Conservation (phyloP, 225 moss, liverwort and hornwort species). For the Pseudisothecium myosuroides region DNA sequence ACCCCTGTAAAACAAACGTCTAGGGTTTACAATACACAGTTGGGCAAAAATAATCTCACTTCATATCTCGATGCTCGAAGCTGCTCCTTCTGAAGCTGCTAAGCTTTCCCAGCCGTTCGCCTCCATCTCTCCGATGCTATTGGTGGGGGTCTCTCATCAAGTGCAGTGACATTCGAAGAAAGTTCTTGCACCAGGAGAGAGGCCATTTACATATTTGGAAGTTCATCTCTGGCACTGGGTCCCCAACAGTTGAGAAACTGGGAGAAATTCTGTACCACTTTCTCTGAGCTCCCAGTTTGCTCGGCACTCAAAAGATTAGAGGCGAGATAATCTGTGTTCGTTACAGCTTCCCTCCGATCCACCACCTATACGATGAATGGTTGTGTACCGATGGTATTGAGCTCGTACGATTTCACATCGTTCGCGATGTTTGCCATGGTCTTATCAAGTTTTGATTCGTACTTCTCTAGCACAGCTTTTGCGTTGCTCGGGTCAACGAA, state of each 20-base stretch:
- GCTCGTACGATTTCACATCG: constrained; percentile 11
- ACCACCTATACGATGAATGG: constrained; percentile 5
- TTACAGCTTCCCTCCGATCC: neutral
- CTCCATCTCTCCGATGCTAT: neutral
- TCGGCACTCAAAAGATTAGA: neutral
- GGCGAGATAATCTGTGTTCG: neutral
- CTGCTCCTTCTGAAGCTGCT: neutral
- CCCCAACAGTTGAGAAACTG: neutral
- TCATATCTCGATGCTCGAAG: neutral
- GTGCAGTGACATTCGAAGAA: neutral
- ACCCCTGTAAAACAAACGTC: neutral
- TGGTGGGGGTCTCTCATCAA: neutral
- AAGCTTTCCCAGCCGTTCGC: neutral
- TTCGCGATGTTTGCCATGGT: constrained; percentile 5
- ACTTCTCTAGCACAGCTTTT: neutral
- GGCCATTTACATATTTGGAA: neutral
- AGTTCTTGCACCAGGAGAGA: neutral
- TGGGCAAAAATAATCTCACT: neutral
- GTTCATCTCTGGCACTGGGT: neutral
- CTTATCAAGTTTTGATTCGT: constrained; percentile 1
- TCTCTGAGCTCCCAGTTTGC: neutral
- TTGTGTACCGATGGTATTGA: constrained; percentile 6
- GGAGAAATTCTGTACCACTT: neutral
- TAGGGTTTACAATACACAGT: neutral
- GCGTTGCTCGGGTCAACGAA: constrained; percentile 1